Evolutionary conservation across 2,329 filamentous ascomycete genomes (phyloP).

Genomic region (Metarhizium sp.): DNA sequence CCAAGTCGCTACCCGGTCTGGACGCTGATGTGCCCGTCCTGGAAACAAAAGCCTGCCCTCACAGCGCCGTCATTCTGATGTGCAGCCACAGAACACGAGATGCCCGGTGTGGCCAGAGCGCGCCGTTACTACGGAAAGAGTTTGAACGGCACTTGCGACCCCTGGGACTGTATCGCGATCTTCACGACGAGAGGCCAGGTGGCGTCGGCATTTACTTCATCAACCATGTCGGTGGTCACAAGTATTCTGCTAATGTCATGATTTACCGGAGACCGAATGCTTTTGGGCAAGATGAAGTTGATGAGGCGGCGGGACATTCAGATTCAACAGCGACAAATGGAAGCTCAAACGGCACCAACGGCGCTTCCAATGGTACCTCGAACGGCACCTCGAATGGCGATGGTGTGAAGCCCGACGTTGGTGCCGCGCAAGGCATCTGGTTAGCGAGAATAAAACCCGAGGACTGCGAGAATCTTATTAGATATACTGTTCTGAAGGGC

Average conservation of each 20-base stretch:
- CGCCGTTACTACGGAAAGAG: conserved; percentile 79
- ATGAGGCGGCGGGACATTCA: conserved; percentile 7
- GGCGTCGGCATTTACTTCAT: conserved; percentile 96
- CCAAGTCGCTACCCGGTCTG: conserved; percentile 19
- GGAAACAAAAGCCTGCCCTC: conserved; percentile 52
- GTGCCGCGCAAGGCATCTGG: conserved; percentile 87
- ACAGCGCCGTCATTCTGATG: conserved; percentile 79
- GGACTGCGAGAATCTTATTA: conserved; percentile 86
- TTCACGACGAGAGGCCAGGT: conserved; percentile 80
- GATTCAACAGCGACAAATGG: conserved; percentile 9
- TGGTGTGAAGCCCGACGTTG: conserved; percentile 27
- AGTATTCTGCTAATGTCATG: conserved; percentile 91
- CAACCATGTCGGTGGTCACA: conserved; percentile 91
- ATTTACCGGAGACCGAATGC: conserved; percentile 64
- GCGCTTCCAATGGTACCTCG: conserved; percentile 9
- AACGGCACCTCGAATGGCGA: conserved; percentile 18
- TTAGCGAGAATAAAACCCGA: conserved; percentile 74
- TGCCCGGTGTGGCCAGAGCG: conserved; percentile 87
- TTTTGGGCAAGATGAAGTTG: conserved; percentile 40
- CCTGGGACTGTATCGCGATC: conserved; percentile 74
- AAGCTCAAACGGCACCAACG: background rate
- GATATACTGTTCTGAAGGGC: conserved; percentile 82
- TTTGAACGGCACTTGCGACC: conserved; percentile 82
- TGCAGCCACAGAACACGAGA: conserved; percentile 94
- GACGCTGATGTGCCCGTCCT: conserved; percentile 22